A percentile compares a stretch with the other conserved stretches of the same genome.
Evolutionary conservation across 305 asterid genomes (phyloP).

Genomic region (Striga hermonthica): DNA sequence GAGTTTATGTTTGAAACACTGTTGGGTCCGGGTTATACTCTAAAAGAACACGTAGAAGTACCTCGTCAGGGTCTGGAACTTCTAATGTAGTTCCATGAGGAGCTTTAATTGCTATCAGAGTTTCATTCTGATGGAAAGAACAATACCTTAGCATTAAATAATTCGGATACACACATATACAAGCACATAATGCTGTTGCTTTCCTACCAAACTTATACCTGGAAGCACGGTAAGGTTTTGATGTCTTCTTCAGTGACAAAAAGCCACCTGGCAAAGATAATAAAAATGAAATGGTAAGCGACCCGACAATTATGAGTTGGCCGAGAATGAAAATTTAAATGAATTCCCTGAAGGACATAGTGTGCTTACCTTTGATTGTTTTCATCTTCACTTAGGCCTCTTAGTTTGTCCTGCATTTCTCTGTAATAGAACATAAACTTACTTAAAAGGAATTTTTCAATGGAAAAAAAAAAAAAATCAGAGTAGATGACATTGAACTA

Average conservation of each 20-base stretch:
- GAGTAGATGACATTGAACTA: slow-evolving; percentile 1
- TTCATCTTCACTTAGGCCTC: slow-evolving; percentile 66
- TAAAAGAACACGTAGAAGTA: slow-evolving; percentile 31
- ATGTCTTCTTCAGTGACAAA: slow-evolving; percentile 87
- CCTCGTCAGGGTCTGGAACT: slow-evolving; percentile 97
- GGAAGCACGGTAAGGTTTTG: slow-evolving; percentile 74
- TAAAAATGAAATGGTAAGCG: slow-evolving; percentile 16
- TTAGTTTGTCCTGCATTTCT: slow-evolving; percentile 60
- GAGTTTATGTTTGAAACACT: too few relatives aligned
- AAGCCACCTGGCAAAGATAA: slow-evolving; percentile 57
- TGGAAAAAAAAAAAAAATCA: slow-evolving; percentile 2
- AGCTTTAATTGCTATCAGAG: slow-evolving; percentile 89
- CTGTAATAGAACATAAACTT: slow-evolving; percentile 40
- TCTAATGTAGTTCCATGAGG: slow-evolving; percentile 94
- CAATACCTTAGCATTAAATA: slow-evolving; percentile 9
- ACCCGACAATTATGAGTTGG: background rate
- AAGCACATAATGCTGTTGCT: background rate
- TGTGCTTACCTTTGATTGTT: slow-evolving; percentile 51
- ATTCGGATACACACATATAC: background rate
- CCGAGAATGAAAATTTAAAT: background rate
- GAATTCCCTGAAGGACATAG: background rate
- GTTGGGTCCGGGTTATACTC: too few relatives aligned
- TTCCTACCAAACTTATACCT: slow-evolving; percentile 44
- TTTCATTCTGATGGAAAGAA: slow-evolving; percentile 60
- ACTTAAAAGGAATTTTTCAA: slow-evolving; percentile 17